These are phyloP conservation scores for Mimosa bimucronata DNA, from an alignment of 306 rosid genomes.

Conservation along the genomic window DNA sequence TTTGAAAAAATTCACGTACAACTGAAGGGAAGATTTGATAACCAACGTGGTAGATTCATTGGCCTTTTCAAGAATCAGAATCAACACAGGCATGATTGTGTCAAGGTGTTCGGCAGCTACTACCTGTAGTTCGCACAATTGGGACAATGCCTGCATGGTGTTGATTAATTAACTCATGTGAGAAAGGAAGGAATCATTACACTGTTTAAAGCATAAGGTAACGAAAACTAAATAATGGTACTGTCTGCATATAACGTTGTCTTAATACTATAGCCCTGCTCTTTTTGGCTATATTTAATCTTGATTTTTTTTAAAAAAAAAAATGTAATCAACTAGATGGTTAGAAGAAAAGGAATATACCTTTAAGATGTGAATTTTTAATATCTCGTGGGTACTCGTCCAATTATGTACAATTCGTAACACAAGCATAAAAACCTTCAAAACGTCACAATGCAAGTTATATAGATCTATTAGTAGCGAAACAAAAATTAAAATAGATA, in stretches of 20 bases:
- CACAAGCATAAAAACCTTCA: constrained; percentile 32
- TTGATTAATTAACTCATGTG: background rate
- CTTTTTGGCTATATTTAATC: background rate
- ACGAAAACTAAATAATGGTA: background rate
- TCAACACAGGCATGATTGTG: constrained; percentile 15
- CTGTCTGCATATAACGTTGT: no score
- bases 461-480: constrained; percentile 7
- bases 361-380: constrained; percentile 21
- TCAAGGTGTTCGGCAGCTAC: background rate
- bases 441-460: constrained; percentile 7
- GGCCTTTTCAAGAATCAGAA: constrained; percentile 10
- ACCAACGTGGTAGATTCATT: constrained; percentile 21
- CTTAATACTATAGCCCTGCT: background rate
- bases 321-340: background rate
- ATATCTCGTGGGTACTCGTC: background rate
- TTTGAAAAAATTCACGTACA: background rate
- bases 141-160: constrained; percentile 36
- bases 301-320: no score
- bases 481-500: background rate
- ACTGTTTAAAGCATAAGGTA: background rate
- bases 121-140: constrained; percentile 17
- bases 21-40: background rate
- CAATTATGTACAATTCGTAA: background rate
- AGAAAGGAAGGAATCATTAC: background rate
- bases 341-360: constrained; percentile 18